A percentile compares a stretch with the other conserved stretches of the same genome.
These are phyloP conservation scores for Scedosporium apiospermum DNA, from an alignment of 2,329 filamentous ascomycete species.

Conservation along the genomic window DNA sequence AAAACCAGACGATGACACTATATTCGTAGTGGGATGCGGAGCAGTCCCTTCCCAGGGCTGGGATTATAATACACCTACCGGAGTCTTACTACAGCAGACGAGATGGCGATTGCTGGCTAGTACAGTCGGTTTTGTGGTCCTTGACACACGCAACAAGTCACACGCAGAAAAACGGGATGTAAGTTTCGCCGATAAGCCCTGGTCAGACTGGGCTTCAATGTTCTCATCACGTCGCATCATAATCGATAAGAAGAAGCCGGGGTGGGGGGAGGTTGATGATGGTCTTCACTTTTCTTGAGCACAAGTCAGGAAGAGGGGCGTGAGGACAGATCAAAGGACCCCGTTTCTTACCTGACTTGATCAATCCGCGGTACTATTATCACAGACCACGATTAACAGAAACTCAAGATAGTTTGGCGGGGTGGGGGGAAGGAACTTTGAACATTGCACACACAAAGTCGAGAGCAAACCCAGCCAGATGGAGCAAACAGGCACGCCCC, in stretches of 20 bases:
- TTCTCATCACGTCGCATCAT: neutral
- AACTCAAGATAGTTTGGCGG: neutral
- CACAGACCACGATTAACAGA: neutral
- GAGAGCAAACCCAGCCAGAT: too few species aligned
- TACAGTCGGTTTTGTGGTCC: too few species aligned
- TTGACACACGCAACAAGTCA: neutral
- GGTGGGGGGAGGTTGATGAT: neutral
- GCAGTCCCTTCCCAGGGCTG: too few species aligned
- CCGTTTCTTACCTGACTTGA: neutral
- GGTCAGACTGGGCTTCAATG: neutral
- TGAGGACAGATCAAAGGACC: neutral
- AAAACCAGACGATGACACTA: too few species aligned
- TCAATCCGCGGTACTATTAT: neutral
- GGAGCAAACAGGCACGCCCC: too few species aligned
- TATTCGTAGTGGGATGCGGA: too few species aligned
- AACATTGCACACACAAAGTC: too few species aligned
- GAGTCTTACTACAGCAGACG: too few species aligned
- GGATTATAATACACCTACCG: too few species aligned
- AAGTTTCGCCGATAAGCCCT: slow-evolving; percentile 1
- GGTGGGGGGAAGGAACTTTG: neutral
- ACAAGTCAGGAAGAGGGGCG: neutral
- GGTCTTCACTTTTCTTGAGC: neutral
- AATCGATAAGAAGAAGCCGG: neutral
- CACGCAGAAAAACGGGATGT: neutral
- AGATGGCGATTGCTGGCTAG: too few species aligned